Conservation (phyloP, 805 yeast genomes). For the Candida coleopterorum region DNA sequence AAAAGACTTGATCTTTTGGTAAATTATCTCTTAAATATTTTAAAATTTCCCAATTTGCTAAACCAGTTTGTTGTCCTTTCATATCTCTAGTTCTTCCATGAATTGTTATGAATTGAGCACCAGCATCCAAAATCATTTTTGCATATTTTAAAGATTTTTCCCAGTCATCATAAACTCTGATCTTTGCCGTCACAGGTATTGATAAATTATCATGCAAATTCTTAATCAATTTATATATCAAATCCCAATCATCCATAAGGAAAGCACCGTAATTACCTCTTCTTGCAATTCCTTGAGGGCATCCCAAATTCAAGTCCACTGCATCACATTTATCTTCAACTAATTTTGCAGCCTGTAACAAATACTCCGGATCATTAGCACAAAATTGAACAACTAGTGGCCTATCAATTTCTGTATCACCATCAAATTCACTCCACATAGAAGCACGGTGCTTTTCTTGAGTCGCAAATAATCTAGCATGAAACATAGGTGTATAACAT, state of each 20-base stretch:
- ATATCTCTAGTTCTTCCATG: slow-evolving; percentile 96
- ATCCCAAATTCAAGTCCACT: slow-evolving; percentile 90
- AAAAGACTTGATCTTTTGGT: slow-evolving; percentile 76
- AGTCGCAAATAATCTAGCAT: slow-evolving; percentile 84
- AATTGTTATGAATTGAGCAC: slow-evolving; percentile 91
- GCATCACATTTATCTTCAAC: slow-evolving; percentile 90
- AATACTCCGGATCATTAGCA: slow-evolving; percentile 87
- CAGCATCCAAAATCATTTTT: slow-evolving; percentile 80
- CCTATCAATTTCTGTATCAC: slow-evolving; percentile 62
- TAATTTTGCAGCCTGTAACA: slow-evolving; percentile 72
- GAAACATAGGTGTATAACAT: slow-evolving; percentile 96
- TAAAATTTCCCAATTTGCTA: slow-evolving; percentile 88
- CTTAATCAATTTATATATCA: slow-evolving; percentile 66
- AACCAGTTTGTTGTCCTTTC: slow-evolving; percentile 95
- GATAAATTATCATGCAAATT: slow-evolving; percentile 70
- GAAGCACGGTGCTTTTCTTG: slow-evolving; percentile 74
- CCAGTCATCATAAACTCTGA: slow-evolving; percentile 80
- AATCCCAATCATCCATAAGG: slow-evolving; percentile 94
- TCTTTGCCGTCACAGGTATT: slow-evolving; percentile 93
- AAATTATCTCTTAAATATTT: slow-evolving; percentile 72
- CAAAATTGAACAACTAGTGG: slow-evolving; percentile 94
- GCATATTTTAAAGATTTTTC: slow-evolving; percentile 85
- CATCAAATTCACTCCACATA: slow-evolving; percentile 71
- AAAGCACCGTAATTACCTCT: slow-evolving; percentile 96
- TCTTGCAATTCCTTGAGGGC: slow-evolving; percentile 96